These are phyloP conservation scores for Penicillium sp. DNA, from an alignment of 2,329 filamentous ascomycete species.

Conservation along the genomic window DNA sequence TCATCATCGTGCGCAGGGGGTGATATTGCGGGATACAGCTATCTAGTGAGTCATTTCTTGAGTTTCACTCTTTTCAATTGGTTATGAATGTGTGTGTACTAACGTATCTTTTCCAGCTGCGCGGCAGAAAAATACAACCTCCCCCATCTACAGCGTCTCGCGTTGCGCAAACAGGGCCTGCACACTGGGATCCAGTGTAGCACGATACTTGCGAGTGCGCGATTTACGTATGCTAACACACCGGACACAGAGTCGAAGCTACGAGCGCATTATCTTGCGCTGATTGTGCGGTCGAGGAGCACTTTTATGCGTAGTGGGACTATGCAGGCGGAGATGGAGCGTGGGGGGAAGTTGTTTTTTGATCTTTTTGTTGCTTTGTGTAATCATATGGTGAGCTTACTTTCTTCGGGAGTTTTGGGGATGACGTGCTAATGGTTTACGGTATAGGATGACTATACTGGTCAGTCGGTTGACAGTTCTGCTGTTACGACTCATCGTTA, in stretches of 20 bases:
- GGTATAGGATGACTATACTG: slow-evolving; percentile 27
- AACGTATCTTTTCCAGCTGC: slow-evolving; percentile 49
- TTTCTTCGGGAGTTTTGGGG: neutral
- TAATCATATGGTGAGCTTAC: slow-evolving; percentile 72
- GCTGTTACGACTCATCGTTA: slow-evolving; percentile 3
- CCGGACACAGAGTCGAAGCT: slow-evolving; percentile 88
- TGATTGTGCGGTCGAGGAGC: slow-evolving; percentile 82
- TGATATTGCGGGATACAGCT: slow-evolving; percentile 81
- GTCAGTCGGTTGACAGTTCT: slow-evolving; percentile 18
- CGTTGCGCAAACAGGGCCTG: slow-evolving; percentile 84
- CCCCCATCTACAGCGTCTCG: slow-evolving; percentile 77
- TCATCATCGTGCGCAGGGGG: slow-evolving; percentile 61
- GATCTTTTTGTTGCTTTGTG: slow-evolving; percentile 90
- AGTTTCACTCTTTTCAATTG: neutral
- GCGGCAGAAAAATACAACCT: slow-evolving; percentile 80
- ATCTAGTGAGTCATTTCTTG: slow-evolving; percentile 60
- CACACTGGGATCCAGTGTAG: slow-evolving; percentile 79
- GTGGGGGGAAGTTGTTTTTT: slow-evolving; percentile 84
- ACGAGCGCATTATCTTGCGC: slow-evolving; percentile 83
- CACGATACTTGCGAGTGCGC: slow-evolving; percentile 82
- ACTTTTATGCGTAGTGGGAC: slow-evolving; percentile 93
- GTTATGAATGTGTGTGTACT: neutral
- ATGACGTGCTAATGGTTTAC: neutral
- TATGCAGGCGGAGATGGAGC: slow-evolving; percentile 93
- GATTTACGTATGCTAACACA: slow-evolving; percentile 85